Base-by-base conservation (phyloP, 345 rosid genomes). In the Firmiana major region DNA sequence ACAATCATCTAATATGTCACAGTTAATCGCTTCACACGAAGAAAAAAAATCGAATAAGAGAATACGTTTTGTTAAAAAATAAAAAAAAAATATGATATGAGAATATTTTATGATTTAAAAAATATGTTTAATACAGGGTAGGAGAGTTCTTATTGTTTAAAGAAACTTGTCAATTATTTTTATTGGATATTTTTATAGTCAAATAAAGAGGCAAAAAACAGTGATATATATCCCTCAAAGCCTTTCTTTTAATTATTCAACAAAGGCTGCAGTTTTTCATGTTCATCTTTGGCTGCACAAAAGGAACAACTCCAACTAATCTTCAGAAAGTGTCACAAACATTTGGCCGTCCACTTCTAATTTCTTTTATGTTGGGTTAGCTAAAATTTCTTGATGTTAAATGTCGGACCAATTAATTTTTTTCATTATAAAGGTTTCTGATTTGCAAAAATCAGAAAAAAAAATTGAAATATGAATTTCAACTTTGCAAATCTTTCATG, bases 181-280 rank as follows among this genome's bases (percentile, higher is more conserved):
- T 1, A 49, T 49, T 4, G 19, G 54, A 1, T 49, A 4, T n/a
- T 55, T 55, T 9, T 1, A 22, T 72, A 24, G 77, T 81, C 83
- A 77, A 60, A 67, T 42, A 10, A 69, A 69, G 63, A 78, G 71
- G 64, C 71, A 46, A 24, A 71, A 7, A 7, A 58, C 36, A 70
- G 19, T 17, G 12, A 40, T 16, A 42, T 36, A 21, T 21, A 54
- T 17, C 72, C 48, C 24, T n/a, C 12, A 57, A 58, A 59, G 5
- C 13, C 22, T 5, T 10, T 68, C 24, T 51, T 51, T 40, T 9
- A 16, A 64, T 3, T 59, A 68, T 85, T 51, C 87, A 85, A 85
- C 40, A 43, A 82, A 46, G 75, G 79, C 84, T 80, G 85, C 87
- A 54, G 10, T 3, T 22, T 46, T 22, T 46, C 19, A 13, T 63